Conservation (phyloP, 148 eudicot genomes). For the Chenopodium suecicum region DNA sequence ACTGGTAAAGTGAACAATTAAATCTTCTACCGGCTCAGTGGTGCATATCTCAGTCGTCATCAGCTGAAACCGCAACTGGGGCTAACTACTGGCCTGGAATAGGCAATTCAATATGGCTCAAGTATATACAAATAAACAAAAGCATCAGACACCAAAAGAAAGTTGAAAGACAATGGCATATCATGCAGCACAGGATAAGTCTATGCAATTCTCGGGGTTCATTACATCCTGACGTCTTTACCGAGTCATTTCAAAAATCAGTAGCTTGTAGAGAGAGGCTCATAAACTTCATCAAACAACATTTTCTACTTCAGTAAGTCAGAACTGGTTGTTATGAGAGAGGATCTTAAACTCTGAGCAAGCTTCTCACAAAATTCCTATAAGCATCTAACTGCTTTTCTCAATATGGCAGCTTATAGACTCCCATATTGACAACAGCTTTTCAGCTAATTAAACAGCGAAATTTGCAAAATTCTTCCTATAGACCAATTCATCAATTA, state of each 20-base stretch:
- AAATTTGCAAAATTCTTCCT: too few species aligned
- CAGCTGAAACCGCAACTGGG: not conserved
- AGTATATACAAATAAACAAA: not conserved
- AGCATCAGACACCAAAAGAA: not conserved
- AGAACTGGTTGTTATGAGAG: not conserved
- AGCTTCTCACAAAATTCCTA: too few species aligned
- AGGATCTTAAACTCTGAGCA: too few species aligned
- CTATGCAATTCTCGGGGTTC: not conserved
- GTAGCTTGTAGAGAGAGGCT: not conserved
- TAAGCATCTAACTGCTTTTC: too few species aligned
- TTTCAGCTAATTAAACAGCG: too few species aligned
- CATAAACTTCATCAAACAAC: too few species aligned
- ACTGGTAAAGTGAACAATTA: not conserved
- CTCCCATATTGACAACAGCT: too few species aligned
- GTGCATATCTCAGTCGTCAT: not conserved
- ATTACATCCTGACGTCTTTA: not conserved
- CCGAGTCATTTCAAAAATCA: not conserved
- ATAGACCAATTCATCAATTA: too few species aligned
- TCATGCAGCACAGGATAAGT: not conserved
- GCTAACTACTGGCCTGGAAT: slow-evolving; percentile 18
- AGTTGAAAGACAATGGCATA: not conserved
- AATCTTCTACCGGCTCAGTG: not conserved
- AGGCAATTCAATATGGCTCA: not conserved
- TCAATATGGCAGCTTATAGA: too few species aligned
- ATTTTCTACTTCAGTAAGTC: too few species aligned